Percentiles rank a stretch among this genome's conserved stretches.
Conservation (phyloP, 2,329 filamentous ascomycete genomes). For the Talaromyces sp. region DNA sequence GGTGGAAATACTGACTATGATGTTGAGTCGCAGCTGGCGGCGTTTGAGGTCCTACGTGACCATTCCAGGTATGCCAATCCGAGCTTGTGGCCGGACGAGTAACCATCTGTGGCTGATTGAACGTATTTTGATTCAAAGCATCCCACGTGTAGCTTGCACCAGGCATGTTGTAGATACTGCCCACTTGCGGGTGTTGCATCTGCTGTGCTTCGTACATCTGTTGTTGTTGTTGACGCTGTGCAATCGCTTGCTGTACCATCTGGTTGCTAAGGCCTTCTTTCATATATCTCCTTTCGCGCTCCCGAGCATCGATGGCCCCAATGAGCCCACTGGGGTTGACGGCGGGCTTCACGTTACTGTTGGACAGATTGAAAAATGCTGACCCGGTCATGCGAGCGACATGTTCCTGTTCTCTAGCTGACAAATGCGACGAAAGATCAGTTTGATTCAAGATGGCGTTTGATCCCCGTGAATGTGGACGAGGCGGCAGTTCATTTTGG, state of each 20-base stretch:
- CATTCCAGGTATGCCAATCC: slow-evolving; percentile 25
- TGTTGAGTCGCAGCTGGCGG: slow-evolving; percentile 24
- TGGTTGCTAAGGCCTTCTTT: slow-evolving; percentile 64
- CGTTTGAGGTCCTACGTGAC: slow-evolving; percentile 26
- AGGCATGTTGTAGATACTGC: slow-evolving; percentile 33
- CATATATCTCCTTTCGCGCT: slow-evolving; percentile 69
- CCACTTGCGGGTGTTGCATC: slow-evolving; percentile 19
- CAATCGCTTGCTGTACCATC: slow-evolving; percentile 67
- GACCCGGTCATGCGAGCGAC: slow-evolving; percentile 76
- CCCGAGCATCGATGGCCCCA: slow-evolving; percentile 71
- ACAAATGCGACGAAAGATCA: slow-evolving; percentile 59
- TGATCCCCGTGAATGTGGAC: slow-evolving; percentile 57
- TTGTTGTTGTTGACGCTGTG: slow-evolving; percentile 59
- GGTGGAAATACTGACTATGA: slow-evolving; percentile 23
- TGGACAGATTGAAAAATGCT: slow-evolving; percentile 64
- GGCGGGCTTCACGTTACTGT: slow-evolving; percentile 47
- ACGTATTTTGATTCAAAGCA: slow-evolving; percentile 27
- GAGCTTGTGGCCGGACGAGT: slow-evolving; percentile 16
- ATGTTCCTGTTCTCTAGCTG: slow-evolving; percentile 81
- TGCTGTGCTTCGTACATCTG: slow-evolving; percentile 39
- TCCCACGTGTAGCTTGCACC: slow-evolving; percentile 35
- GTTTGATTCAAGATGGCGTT: slow-evolving; percentile 46
- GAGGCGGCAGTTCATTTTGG: slow-evolving; percentile 2
- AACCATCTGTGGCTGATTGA: slow-evolving; percentile 5
- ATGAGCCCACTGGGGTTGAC: slow-evolving; percentile 59